Evolutionary conservation across 202 grass and related monocot genomes (phyloP).

Genomic region (Brachypodium distachyon): DNA sequence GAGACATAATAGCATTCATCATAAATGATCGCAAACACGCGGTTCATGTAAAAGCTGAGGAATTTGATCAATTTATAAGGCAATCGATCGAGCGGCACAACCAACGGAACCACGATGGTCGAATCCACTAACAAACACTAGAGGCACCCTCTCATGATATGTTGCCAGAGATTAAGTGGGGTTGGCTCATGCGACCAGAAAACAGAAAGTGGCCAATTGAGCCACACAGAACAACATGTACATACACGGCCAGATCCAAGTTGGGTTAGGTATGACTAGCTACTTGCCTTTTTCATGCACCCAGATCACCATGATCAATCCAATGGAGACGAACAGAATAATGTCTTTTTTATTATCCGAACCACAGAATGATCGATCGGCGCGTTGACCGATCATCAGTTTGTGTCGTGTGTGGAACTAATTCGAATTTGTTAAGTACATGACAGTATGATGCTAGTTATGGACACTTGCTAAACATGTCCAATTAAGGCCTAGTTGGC

Average conservation of each 20-base stretch:
- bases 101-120: not conserved
- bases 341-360: not conserved
- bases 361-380: too few species aligned
- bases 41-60: not conserved
- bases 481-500: not conserved
- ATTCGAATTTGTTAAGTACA: not conserved
- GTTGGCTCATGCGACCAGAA: not conserved
- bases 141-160: not conserved
- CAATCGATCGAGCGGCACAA: not conserved
- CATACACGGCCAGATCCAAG: not conserved
- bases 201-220: not conserved
- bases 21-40: too few species aligned
- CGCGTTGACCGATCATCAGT: too few species aligned
- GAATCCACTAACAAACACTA: constrained; percentile 3
- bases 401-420: not conserved
- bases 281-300: not conserved
- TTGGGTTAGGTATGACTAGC: constrained; percentile 8
- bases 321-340: not conserved
- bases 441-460: not conserved
- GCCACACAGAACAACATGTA: not conserved
- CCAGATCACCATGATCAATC: not conserved
- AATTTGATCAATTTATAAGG: not conserved
- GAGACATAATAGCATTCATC: too few species aligned
- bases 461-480: not conserved
- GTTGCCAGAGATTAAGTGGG: not conserved